Base-by-base conservation (phyloP, 768 basidiomycete species). In the Fistulinella prunicolor region DNA sequence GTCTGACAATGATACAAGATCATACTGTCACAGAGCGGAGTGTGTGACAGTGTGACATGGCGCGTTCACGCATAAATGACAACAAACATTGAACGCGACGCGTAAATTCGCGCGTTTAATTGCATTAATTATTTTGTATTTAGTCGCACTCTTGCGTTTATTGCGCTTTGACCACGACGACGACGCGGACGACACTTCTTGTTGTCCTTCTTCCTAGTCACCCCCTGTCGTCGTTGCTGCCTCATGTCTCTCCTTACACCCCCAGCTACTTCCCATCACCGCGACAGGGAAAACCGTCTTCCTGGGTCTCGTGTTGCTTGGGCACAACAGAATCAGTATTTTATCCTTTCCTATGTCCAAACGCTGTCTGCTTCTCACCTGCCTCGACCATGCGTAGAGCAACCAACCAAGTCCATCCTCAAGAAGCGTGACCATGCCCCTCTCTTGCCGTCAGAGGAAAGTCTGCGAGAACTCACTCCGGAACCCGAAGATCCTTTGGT, bases 401-500 rank as follows among this genome's bases (percentile, higher is more conserved):
- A 57, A 13, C 86, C 86, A 0, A 46, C 66, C 19, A 85, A 77
- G 53, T 86, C 89, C 7, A 90, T 90, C 48, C 75, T 91, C 29
- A 91, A 90, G 67, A 80, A 75, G 56, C 54, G 55, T 55, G 42
- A 48, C 36, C 59, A 71, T 21, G 51, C 58, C 9, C 49, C 64
- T 19, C 66, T 76, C 19, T 63, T 74, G 1, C 59, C 63, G 3
- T 50, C 73, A 3, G 71, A 79, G n/a, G 70, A 75, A 41, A 68
- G 66, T 21, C 64, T 69, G 43, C 78, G 88, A 47, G 82, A 88
- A 47, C 66, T 73, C 13, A 91, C 89, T 0, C 90, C 89, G n/a
- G 89, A 89, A 57, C 89, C 90, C 3, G 66, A 69, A 2, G 80
- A 83, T 57, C 85, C 87, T 10, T 73, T 89, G 16, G 73, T 72